Percentiles rank a stretch among this genome's conserved stretches.
These are phyloP conservation scores for Decorospora gaudefroyi DNA, from an alignment of 2,329 filamentous ascomycete genomes.

Conservation along the genomic window DNA sequence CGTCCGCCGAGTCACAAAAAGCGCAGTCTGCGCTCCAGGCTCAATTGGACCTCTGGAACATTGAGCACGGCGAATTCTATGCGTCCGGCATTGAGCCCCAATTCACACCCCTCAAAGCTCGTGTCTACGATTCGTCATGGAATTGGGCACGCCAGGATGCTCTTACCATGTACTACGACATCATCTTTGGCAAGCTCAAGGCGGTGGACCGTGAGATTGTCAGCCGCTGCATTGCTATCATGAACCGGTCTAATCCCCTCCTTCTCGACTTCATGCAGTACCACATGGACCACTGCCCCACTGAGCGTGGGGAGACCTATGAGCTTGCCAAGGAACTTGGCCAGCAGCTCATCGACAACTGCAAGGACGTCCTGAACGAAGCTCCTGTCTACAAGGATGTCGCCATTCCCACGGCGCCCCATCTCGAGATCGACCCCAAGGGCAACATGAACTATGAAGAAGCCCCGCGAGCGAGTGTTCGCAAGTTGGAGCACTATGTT, in stretches of 20 bases:
- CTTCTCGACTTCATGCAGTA: constrained; percentile 99
- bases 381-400: constrained; percentile 97
- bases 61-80: constrained; percentile 96
- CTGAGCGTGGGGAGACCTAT: constrained; percentile 95
- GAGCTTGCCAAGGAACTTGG: constrained; percentile 95
- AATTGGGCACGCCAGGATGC: constrained; percentile 99
- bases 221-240: constrained; percentile 96
- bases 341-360: constrained; percentile 93
- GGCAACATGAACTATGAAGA: constrained; percentile 94
- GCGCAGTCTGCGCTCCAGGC: constrained; percentile 86
- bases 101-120: constrained; percentile 90
- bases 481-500: constrained; percentile 98
- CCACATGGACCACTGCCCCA: constrained; percentile 98
- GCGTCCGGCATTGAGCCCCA: constrained; percentile 91
- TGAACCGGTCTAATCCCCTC: constrained; percentile 97
- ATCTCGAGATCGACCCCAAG: constrained; percentile 87
- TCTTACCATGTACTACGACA: constrained; percentile 98
- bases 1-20: constrained; percentile 80
- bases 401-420: constrained; percentile 84
- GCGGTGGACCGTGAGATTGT: constrained; percentile 97
- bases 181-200: constrained; percentile 93
- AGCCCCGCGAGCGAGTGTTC: constrained; percentile 80
- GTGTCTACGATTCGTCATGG: constrained; percentile 97
- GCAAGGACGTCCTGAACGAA: constrained; percentile 83
- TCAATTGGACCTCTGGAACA: constrained; percentile 91